Percentiles rank a stretch among this genome's conserved stretches.
phyloP scores from a whole-genome alignment of 768 basidiomycete species.

The Termitomyces sp. region DNA sequence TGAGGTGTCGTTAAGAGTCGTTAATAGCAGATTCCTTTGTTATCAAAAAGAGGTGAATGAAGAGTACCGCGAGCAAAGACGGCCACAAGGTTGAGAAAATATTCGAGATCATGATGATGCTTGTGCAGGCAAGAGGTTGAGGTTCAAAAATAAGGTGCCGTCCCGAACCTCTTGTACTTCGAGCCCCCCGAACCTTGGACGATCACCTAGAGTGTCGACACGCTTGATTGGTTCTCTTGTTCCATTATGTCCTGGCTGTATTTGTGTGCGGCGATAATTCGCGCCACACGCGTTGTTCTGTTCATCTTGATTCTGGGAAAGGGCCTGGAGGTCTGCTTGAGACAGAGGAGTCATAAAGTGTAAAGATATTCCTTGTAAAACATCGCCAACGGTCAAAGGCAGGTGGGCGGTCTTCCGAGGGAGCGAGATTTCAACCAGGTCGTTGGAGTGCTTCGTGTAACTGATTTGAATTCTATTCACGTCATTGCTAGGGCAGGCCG shows the following conservation, averaged over 20 bases:
- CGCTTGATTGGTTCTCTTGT: background rate
- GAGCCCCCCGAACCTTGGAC: constrained; percentile 2
- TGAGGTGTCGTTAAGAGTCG: background rate
- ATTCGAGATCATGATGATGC: background rate
- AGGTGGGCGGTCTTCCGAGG: background rate
- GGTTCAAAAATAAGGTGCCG: background rate
- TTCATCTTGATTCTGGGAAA: background rate
- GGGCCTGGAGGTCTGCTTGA: background rate
- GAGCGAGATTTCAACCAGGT: background rate
- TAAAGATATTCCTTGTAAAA: background rate
- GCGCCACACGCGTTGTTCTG: background rate
- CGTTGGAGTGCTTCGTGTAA: background rate
- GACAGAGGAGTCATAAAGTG: background rate
- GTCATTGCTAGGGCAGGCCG: background rate
- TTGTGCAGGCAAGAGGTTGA: background rate
- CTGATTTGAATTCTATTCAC: background rate
- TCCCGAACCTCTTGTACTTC: background rate
- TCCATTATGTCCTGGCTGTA: background rate
- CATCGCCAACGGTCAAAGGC: constrained; percentile 2
- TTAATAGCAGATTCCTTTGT: background rate
- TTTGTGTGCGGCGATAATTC: background rate
- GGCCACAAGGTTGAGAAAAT: too few species aligned
- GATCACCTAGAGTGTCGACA: constrained; percentile 2
- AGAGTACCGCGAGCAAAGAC: background rate
- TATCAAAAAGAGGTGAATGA: background rate